A percentile compares a stretch with the other conserved stretches of the same genome.
phyloP scores from a whole-genome alignment of 2,329 filamentous ascomycete species.

The Trichoderma sp. region DNA sequence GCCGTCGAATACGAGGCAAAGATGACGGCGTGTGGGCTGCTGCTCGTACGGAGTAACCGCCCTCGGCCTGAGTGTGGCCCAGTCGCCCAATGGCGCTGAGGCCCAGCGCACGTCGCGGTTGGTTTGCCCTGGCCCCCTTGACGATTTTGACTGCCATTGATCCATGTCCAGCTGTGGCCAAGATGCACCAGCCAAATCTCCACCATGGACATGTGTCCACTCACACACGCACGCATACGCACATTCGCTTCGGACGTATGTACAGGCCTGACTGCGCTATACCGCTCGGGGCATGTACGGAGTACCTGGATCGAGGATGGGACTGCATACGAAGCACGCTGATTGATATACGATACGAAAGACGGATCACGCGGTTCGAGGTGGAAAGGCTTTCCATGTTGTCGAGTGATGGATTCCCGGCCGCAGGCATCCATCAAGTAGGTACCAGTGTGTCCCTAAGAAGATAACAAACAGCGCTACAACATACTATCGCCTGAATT shows the following conservation, averaged over 20 bases:
- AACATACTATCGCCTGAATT: neutral
- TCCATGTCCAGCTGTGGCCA: conserved; percentile 3
- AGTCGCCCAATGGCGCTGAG: conserved; percentile 13
- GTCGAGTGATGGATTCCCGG: neutral
- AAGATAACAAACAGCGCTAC: neutral
- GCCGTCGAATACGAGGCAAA: conserved; percentile 18
- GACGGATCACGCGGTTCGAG: conserved; percentile 16
- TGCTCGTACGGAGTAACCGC: conserved; percentile 19
- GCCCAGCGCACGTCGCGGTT: neutral
- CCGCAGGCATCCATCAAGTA: neutral
- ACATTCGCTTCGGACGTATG: neutral
- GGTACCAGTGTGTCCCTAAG: neutral
- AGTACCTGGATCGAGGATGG: neutral
- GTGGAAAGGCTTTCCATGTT: neutral
- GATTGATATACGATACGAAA: conserved; percentile 1
- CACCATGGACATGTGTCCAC: conserved; percentile 11
- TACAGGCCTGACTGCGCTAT: neutral
- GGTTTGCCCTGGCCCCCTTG: neutral
- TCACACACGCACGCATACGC: conserved; percentile 16
- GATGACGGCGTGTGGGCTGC: conserved; percentile 14
- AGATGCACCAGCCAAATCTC: neutral
- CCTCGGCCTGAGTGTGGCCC: conserved; percentile 10
- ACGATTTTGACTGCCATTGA: neutral
- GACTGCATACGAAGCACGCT: neutral
- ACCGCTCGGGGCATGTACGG: conserved; percentile 2